Base-by-base conservation (phyloP, 2,329 filamentous ascomycete species). In the Sporothrix brasiliensis region DNA sequence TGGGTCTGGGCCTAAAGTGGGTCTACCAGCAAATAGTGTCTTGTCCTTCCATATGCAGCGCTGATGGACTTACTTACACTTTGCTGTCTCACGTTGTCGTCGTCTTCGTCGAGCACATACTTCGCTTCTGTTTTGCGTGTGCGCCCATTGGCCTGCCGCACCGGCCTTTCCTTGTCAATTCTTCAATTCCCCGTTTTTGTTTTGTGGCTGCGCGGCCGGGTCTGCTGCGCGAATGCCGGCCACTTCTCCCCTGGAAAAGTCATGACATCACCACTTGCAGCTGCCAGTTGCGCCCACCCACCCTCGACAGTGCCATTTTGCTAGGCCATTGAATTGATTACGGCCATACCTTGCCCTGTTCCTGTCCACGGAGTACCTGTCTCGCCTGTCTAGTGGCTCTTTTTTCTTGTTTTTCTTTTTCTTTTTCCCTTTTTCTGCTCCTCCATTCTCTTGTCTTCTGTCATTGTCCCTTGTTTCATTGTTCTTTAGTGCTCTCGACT, bases 191-290 rank as follows among this genome's bases (percentile, higher is more conserved):
- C 27, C 34, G 53, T 49, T 49, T 65, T 30, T 39, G 24, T 27
- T 19, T 30, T 24, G 30, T 52, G 47, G 47, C 27, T 39, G 63
- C 63, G 41, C 61, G 61, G 61, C 63, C 53, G 53, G 53, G 39
- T 30, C 49, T 30, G 53, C 67, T 39, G 52, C 66, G 49, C 47
- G 41, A 30, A 68, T 56, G 66, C 50, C 47, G 44, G 56, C 56
- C 30, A 30, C 27, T 44, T 34, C 34, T 69, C 68, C 54, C 67
- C 60, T 69, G 50, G 61, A 49, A 53, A 67, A n/a, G 49, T 44
- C 69, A 70, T 70, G 69, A 70, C 61, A 70, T 67, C 69, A 70
- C 41, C 61, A 67, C 63, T 67, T 67, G 61, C 69, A 70, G 60
- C 11, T 53, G 63, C 49, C 68, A 47, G 50, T 49, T 56, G 58